Conservation (phyloP, 257 asterid genomes). For the Scutellaria galericulata region DNA sequence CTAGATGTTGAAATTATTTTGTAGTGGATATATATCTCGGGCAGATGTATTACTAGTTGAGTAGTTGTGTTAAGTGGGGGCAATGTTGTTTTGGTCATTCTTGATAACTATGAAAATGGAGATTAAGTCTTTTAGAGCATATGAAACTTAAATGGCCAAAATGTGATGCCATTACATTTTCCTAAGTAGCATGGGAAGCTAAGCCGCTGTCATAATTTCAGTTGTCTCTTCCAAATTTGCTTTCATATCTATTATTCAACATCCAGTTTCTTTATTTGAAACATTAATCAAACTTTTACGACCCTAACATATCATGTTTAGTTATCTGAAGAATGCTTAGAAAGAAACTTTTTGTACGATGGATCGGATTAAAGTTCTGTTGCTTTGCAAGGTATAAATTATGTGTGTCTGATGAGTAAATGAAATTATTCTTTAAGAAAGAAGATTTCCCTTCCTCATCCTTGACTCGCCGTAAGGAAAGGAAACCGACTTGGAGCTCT, state of each 20-base stretch:
- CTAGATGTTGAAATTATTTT: conserved; percentile 13
- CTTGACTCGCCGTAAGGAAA: background rate
- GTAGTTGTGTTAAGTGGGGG: background rate
- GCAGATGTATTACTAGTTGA: conserved; percentile 6
- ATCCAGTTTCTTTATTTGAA: background rate
- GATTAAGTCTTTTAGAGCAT: background rate
- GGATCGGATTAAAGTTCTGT: background rate
- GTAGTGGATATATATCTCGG: background rate
- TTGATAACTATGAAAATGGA: too few relatives aligned
- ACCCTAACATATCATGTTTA: background rate
- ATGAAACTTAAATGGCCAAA: conserved; percentile 1
- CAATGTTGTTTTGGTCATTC: background rate
- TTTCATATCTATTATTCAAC: background rate
- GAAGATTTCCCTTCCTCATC: background rate
- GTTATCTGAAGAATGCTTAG: conserved; percentile 10
- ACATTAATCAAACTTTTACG: conserved; percentile 2
- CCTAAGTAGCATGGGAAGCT: background rate
- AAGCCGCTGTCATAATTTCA: background rate
- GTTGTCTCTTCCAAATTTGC: background rate
- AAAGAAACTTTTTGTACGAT: background rate
- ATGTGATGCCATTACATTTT: background rate
- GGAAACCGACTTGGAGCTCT: background rate
- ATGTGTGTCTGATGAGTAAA: background rate
- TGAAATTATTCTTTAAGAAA: conserved; percentile 2
- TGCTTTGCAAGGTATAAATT: too few relatives aligned